These are phyloP conservation scores for Casuarina equisetifolia DNA, from an alignment of 306 rosid genomes.

Conservation along the genomic window DNA sequence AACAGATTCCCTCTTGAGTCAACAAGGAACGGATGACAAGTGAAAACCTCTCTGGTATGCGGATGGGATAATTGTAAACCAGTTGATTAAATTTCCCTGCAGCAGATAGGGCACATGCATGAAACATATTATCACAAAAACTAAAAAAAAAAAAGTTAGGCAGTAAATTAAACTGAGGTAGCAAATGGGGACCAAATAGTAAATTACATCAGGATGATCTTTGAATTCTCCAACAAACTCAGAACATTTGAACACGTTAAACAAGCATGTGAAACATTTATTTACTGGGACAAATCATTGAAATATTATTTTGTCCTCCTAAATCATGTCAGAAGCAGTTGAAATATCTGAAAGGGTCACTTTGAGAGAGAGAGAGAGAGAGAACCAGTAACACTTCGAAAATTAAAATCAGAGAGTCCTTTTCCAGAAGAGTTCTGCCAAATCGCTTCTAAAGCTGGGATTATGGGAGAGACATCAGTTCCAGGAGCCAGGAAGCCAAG, in stretches of 20 bases:
- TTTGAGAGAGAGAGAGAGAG: conserved; percentile 1
- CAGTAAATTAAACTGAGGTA: not conserved
- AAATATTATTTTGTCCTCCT: not conserved
- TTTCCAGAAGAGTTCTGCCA: conserved; percentile 99
- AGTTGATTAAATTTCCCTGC: conserved; percentile 95
- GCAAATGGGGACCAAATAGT: not conserved
- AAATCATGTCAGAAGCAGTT: not conserved
- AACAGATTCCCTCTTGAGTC: conserved; percentile 99
- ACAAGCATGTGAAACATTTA: not conserved
- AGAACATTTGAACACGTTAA: not conserved
- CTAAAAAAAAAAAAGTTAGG: not conserved
- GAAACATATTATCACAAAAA: conserved; percentile 9
- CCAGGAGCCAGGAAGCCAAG: conserved; percentile 96
- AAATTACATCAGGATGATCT: not conserved
- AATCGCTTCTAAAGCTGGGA: conserved; percentile 97
- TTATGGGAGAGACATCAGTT: conserved; percentile 91
- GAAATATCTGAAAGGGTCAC: not conserved
- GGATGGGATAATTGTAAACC: conserved; percentile 98
- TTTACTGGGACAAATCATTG: not conserved
- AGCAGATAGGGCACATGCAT: conserved; percentile 20
- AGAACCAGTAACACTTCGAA: conserved; percentile 91
- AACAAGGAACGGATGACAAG: conserved; percentile 90
- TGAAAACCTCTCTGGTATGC: conserved; percentile 97
- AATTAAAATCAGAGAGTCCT: conserved; percentile 93
- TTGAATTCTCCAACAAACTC: not conserved